Base-by-base conservation (phyloP, 192 early-diverging fungal species). In the Backusella sp. region DNA sequence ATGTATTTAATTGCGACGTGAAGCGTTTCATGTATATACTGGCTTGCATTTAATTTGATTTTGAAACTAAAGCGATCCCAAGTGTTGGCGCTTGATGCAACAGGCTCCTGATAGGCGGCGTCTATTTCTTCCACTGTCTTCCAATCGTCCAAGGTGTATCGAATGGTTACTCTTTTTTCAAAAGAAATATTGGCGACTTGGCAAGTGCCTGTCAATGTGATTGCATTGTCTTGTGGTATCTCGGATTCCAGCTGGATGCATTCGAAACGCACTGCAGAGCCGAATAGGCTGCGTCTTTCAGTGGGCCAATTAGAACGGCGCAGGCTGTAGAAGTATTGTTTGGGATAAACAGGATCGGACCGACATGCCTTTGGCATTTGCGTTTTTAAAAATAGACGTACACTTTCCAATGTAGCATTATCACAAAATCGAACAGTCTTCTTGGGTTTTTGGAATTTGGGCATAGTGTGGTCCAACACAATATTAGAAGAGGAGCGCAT, bases 151-250 rank as follows among this genome's bases (percentile, higher is more conserved):
- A 87, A 84, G 28, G 95, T 92, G 81, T 92, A 93, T 15, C 93
- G 85, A 73, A 96, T 87, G 19, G 75, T 72, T 19, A 98, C 94
- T 7, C 73, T 39, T 84, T 98, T 98, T 62, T 93, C 86, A 79
- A 91, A 98, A 19, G 91, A 94, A 41, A 96, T 74, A 85, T 98
- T 98, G 70, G 92, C 92, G n/a, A 96, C 93, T 72, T 92, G 85
- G 44, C 96, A 79, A 28, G 82, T 88, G 65, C 92, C 94, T 37
- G 37, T 66, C 44, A 76, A 39, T 8, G n/a, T 41, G 11, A 59
- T 32, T 5, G 4, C 23, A 15, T 39, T 39, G 7, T 39, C 34
- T 26, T 76, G 17, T 17, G 11, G 15, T 32, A 30, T 17, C 6
- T 59, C 28, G 1, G 36, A 23, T 35, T 35, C 19, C 36, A 76